Conservation (phyloP, 1,139 yeast species). For the Saccharomyces hybrid region DNA sequence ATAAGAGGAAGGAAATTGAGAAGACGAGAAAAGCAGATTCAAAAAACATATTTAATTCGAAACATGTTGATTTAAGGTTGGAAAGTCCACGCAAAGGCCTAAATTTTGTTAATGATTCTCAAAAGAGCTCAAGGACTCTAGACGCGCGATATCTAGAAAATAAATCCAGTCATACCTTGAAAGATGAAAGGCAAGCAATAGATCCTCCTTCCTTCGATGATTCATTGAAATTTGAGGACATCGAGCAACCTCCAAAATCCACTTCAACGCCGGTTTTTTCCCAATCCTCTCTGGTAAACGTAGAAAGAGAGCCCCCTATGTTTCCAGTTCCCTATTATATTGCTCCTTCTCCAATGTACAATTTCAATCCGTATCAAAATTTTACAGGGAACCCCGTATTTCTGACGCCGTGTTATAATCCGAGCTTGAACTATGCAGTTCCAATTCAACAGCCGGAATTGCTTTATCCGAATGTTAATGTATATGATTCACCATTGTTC, state of each 20-base stretch:
- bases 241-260: constrained; percentile 33
- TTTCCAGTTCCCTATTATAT: not conserved
- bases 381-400: not conserved
- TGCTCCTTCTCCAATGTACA: constrained; percentile 3
- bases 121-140: not conserved
- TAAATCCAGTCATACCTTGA: not conserved
- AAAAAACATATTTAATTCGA: not conserved
- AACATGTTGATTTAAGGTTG: not conserved
- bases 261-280: constrained; percentile 33
- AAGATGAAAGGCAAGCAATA: constrained; percentile 4
- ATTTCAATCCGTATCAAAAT: constrained; percentile 3
- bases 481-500: not conserved
- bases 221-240: constrained; percentile 32
- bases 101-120: not conserved
- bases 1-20: not conserved
- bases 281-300: not conserved
- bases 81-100: not conserved
- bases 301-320: not conserved
- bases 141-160: not conserved
- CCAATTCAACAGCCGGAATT: not conserved
- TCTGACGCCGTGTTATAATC: constrained; percentile 3
- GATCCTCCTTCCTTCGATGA: constrained; percentile 5
- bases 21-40: not conserved
- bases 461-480: not conserved
- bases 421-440: constrained; percentile 9